A percentile compares a stretch with the other conserved stretches of the same genome.
These are phyloP conservation scores for Phialophora verrucosa DNA, from an alignment of 2,329 filamentous ascomycete genomes.

Conservation along the genomic window DNA sequence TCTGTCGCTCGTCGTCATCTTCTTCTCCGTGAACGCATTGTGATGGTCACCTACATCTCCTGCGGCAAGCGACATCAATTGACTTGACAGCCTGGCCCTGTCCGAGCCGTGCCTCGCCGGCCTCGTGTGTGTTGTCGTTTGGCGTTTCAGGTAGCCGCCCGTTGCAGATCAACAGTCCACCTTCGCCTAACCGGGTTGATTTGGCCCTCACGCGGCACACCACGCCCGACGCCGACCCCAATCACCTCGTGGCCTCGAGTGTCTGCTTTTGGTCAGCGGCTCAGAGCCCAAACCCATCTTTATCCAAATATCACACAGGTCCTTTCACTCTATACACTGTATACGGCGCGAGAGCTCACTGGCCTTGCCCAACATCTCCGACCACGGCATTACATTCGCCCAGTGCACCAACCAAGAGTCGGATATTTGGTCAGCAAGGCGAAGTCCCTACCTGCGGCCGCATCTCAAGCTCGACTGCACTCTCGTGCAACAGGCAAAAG, in stretches of 20 bases:
- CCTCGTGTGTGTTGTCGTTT: slow-evolving; percentile 10
- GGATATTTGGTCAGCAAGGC: slow-evolving; percentile 16
- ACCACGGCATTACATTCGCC: not conserved
- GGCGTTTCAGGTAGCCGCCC: slow-evolving; percentile 36
- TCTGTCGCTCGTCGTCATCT: not conserved
- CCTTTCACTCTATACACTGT: not conserved
- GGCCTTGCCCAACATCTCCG: not conserved
- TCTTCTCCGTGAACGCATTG: not conserved
- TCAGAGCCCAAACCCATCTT: not conserved
- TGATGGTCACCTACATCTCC: not conserved
- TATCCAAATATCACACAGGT: slow-evolving; percentile 6
- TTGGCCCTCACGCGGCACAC: slow-evolving; percentile 17
- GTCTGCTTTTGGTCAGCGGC: slow-evolving; percentile 12
- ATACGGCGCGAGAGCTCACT: not conserved
- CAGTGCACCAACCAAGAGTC: not conserved
- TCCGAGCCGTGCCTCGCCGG: slow-evolving; percentile 9
- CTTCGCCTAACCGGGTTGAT: slow-evolving; percentile 13
- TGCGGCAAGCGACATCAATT: not conserved
- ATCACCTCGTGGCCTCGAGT: slow-evolving; percentile 25
- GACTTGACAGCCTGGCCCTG: not conserved
- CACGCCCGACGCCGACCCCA: slow-evolving; percentile 29
- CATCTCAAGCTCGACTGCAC: slow-evolving; percentile 21
- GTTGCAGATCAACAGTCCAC: slow-evolving; percentile 32
- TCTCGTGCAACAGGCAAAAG: slow-evolving; percentile 20
- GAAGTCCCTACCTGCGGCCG: slow-evolving; percentile 6